Percentiles rank a stretch among this genome's conserved stretches.
Conservation (phyloP, 176 grass and related monocot genomes). For the Cocos nucifera region DNA sequence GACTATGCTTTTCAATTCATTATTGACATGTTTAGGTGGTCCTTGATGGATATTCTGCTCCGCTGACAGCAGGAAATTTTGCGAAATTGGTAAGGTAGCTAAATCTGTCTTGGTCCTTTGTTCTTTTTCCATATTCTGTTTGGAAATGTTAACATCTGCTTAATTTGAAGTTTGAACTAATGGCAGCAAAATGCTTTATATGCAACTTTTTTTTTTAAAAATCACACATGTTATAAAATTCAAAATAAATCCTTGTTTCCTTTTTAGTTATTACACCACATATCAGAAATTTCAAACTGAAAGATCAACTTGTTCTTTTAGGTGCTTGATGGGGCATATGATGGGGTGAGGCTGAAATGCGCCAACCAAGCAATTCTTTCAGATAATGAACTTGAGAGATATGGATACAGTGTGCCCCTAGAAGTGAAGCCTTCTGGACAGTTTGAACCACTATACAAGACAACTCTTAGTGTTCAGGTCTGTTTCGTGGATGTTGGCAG, state of each 20-base stretch:
- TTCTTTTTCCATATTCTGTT: too few relatives aligned
- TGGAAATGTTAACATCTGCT: too few relatives aligned
- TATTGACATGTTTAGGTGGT: slow-evolving; percentile 41
- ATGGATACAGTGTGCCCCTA: slow-evolving; percentile 59
- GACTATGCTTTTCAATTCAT: too few relatives aligned
- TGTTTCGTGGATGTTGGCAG: background rate
- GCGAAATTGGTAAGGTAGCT: slow-evolving; percentile 94
- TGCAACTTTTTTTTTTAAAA: too few relatives aligned
- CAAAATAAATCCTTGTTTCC: too few relatives aligned
- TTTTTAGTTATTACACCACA: background rate
- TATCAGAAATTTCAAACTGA: background rate
- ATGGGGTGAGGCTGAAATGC: slow-evolving; percentile 68
- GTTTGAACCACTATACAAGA: slow-evolving; percentile 93
- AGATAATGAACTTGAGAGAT: slow-evolving; percentile 52
- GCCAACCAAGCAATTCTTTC: slow-evolving; percentile 71
- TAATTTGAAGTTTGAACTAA: too few relatives aligned
- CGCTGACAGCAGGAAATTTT: slow-evolving; percentile 78
- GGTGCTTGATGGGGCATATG: slow-evolving; percentile 81
- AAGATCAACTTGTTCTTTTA: slow-evolving; percentile 28
- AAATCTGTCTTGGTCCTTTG: slow-evolving; percentile 9
- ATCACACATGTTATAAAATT: too few relatives aligned
- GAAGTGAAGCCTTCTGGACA: slow-evolving; percentile 91
- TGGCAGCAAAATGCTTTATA: too few relatives aligned
- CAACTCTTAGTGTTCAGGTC: slow-evolving; percentile 74
- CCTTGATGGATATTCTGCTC: slow-evolving; percentile 88